Evolutionary conservation across 768 basidiomycete genomes (phyloP), one percentile per base, ranked within the genome.

Genomic region (Pleurotus pulmonarius): DNA sequence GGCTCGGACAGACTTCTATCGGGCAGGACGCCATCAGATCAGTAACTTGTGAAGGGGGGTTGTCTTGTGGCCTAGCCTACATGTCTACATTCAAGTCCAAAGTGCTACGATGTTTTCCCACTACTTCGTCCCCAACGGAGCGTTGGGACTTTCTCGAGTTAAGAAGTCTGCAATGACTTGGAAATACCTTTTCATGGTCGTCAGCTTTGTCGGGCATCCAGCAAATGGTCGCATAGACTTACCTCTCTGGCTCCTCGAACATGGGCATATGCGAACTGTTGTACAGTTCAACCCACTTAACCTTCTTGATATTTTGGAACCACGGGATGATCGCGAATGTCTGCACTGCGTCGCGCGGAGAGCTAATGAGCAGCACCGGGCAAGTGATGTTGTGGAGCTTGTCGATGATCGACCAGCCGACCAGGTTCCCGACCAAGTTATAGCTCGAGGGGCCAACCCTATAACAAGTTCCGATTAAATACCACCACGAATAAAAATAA

Each of bases 361-460:
- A 57, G 46, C 61, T 60, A 16, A 68, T 49, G 3, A 69, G 54
- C 9, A 69, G 49, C 1, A 67, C 67, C 6, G 63, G 61, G 34
- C 46, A 60, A 1, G 37, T 43, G 15, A 68, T 66, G 13, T 63
- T 62, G 24, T 60, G 60, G 15, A 67, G 34, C 38, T 61, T 63
- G 6, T 60, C 57, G 18, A 64, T 59, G 18, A 69, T 59, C 11
- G 57, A 55, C 65, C 64, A 67, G 9, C 55, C 44, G 29, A 61
- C 62, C 13, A 67, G 37, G 5, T 55, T 61, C 18, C 66, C 67
- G 3, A 49, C 51, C 3, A 74, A 62, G 29, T 64, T 51, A 55
- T 76, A 77, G 24, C 69, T 65, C 34, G 68, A 70, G 2, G 69
- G 68, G 13, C 75, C 72, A 5, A 67, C 61, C 69, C 76, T 77